These are phyloP conservation scores for Achlya hypogyna DNA, from an alignment of 352 stramenopile species.

Conservation along the genomic window DNA sequence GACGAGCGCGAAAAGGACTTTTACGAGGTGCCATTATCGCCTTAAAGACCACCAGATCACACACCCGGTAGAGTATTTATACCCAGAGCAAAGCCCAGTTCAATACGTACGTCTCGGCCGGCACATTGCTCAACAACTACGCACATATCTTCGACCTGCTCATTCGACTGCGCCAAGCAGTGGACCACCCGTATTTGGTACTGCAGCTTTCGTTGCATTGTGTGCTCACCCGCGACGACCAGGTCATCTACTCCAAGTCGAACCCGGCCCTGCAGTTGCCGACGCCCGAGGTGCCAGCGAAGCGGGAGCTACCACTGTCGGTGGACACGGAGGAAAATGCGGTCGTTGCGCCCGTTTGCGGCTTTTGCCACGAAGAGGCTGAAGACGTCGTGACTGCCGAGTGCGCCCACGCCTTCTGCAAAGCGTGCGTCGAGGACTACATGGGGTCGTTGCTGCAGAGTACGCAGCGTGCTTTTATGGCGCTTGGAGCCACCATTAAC, in stretches of 20 bases:
- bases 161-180: constrained; percentile 94
- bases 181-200: constrained; percentile 98
- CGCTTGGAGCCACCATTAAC: neutral
- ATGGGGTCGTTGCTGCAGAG: constrained; percentile 52
- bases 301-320: constrained; percentile 50
- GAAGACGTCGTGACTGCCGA: constrained; percentile 85
- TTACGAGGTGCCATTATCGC: constrained; percentile 86
- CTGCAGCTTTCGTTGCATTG: neutral
- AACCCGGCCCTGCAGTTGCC: constrained; percentile 71
- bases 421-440: constrained; percentile 72
- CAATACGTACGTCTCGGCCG: constrained; percentile 95
- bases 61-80: constrained; percentile 78
- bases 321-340: constrained; percentile 22
- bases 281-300: constrained; percentile 20
- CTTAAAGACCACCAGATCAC: neutral
- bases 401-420: constrained; percentile 89
- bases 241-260: constrained; percentile 79
- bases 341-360: constrained; percentile 45
- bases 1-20: constrained; percentile 96
- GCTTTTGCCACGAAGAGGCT: constrained; percentile 89
- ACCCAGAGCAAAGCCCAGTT: constrained; percentile 97
- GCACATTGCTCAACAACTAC: constrained; percentile 99
- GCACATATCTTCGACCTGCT: constrained; percentile 98
- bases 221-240: neutral
- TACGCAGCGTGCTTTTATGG: neutral